A percentile compares a stretch with the other conserved stretches of the same genome.
Conservation (phyloP, 2,329 filamentous ascomycete genomes). For the Colletotrichum orchidophilum region DNA sequence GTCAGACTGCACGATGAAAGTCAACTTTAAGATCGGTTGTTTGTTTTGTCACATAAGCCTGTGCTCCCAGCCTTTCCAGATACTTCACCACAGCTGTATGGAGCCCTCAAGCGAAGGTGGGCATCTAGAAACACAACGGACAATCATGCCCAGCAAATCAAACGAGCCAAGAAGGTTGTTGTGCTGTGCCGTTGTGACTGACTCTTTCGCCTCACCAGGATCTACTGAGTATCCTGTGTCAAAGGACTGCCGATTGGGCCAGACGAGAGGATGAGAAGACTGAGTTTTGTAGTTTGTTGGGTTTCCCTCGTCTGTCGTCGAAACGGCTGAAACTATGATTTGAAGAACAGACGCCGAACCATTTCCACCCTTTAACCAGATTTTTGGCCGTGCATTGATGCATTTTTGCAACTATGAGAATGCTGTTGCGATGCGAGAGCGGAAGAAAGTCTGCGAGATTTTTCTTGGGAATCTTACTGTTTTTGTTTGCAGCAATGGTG, state of each 20-base stretch:
- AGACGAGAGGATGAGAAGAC: not conserved
- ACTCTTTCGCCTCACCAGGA: slow-evolving; percentile 2
- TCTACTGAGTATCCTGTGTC: not conserved
- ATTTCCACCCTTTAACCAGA: not conserved
- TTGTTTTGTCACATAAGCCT: slow-evolving; percentile 1
- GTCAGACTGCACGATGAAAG: slow-evolving; percentile 8
- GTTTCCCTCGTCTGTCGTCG: slow-evolving; percentile 18
- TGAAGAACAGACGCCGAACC: not conserved
- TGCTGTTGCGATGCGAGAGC: not conserved
- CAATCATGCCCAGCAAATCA: not conserved
- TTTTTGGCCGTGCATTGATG: not conserved
- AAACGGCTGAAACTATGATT: slow-evolving; percentile 20
- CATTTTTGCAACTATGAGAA: not conserved
- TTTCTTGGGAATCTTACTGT: not conserved
- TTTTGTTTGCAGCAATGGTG: not conserved
- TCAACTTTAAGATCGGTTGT: not conserved
- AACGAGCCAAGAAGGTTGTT: not conserved
- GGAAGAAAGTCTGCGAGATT: not conserved
- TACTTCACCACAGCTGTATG: too few relatives aligned
- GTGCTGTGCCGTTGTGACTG: not conserved
- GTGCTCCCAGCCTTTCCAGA: too few relatives aligned
- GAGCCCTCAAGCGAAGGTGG: not conserved
- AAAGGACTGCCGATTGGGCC: not conserved
- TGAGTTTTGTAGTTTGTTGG: not conserved
- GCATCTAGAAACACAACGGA: not conserved